Conservation (phyloP, 441 rosid genomes). For the Adansonia gregorii region DNA sequence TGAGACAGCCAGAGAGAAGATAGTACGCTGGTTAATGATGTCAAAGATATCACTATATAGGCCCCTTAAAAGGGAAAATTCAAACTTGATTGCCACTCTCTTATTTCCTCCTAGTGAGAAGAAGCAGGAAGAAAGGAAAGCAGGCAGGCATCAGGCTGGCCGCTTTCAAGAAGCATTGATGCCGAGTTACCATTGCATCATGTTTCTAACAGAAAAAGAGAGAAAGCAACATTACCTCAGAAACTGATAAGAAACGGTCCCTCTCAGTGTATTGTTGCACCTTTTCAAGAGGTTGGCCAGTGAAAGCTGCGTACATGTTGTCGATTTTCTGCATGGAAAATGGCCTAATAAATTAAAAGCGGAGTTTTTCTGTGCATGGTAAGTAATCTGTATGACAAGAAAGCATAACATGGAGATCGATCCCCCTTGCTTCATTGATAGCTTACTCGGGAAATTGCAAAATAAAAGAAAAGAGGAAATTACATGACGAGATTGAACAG, state of each 20-base stretch:
- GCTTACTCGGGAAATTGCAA: conserved; percentile 4
- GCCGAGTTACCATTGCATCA: background rate
- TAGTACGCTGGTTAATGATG: background rate
- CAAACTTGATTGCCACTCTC: background rate
- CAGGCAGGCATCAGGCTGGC: background rate
- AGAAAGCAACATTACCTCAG: conserved; percentile 63
- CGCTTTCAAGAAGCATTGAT: background rate
- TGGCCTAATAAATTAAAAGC: background rate
- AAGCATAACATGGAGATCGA: background rate
- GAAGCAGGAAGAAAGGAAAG: background rate
- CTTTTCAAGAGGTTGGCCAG: conserved; percentile 85
- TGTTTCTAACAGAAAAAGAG: conserved; percentile 11
- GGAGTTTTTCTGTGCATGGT: background rate
- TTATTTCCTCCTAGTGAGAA: background rate
- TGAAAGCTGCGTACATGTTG: conserved; percentile 77
- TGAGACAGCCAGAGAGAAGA: conserved; percentile 23
- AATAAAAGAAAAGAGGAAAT: conserved; percentile 36
- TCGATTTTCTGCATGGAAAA: conserved; percentile 73
- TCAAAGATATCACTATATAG: background rate
- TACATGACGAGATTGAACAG: conserved; percentile 78
- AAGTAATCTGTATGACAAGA: background rate
- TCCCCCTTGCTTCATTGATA: background rate
- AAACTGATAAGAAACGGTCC: conserved; percentile 75
- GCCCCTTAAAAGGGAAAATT: background rate
- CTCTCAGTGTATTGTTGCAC: conserved; percentile 83